Conservation (phyloP, 331 rosid species). For the Acacia concinna region DNA sequence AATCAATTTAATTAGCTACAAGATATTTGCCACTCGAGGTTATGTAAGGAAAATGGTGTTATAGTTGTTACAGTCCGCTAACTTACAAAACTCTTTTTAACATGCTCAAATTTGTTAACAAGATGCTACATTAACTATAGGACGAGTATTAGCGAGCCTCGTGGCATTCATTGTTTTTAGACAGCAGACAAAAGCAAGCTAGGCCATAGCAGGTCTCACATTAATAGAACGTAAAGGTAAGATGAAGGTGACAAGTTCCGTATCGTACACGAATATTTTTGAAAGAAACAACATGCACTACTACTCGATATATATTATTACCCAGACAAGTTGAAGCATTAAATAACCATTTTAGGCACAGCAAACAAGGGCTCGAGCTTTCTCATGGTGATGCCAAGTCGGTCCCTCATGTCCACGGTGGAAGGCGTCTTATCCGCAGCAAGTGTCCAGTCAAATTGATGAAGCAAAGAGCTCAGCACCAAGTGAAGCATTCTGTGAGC, state of each 20-base stretch:
- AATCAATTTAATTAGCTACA: too few relatives aligned
- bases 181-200: not conserved
- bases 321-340: not conserved
- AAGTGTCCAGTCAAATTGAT: slow-evolving; percentile 67
- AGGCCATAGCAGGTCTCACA: not conserved
- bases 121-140: too few relatives aligned
- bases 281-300: not conserved
- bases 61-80: too few relatives aligned
- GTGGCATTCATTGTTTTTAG: not conserved
- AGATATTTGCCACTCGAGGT: too few relatives aligned
- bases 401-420: slow-evolving; percentile 51
- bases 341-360: slow-evolving; percentile 30
- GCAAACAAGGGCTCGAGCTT: slow-evolving; percentile 50
- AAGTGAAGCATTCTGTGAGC: slow-evolving; percentile 56
- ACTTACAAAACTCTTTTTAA: too few relatives aligned
- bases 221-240: not conserved
- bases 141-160: not conserved
- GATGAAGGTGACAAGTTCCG: not conserved
- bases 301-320: not conserved
- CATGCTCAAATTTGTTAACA: too few relatives aligned
- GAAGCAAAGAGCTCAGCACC: slow-evolving; percentile 53
- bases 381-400: slow-evolving; percentile 49
- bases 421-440: slow-evolving; percentile 28
- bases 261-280: not conserved
- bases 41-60: too few relatives aligned